Base-by-base conservation (phyloP, 352 stramenopile species). In the Globisporangium nodosum region DNA sequence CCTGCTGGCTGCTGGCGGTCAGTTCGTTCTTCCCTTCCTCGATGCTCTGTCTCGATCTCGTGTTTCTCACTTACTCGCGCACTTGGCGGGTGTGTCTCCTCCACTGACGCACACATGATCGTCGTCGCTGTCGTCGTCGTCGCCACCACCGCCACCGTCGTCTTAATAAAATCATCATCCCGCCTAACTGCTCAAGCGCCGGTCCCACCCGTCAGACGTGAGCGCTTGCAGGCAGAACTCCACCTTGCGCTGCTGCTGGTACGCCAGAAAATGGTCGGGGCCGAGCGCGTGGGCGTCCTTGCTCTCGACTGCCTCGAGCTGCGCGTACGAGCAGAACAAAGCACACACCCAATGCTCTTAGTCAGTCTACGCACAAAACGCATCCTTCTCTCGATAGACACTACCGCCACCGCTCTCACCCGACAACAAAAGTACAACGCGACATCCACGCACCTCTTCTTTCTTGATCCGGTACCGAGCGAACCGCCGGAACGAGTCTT, bases 401-500 rank as follows among this genome's bases (percentile, higher is more conserved):
- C 21, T 16, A 31, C 7, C 9, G 9, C 21, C 9, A 5, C 20
- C 21, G 15, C 13, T 51, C 16, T 43, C 49, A 54, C 1, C 16
- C 31, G 42, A 13, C 11, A 7, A 37, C 6, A 52, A 27, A 27
- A 27, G 24, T 27, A 1, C 24, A 20, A 31, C 31, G 24, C 49
- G 24, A 46, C 21, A 46, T 30, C n/a, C 40, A 54, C 60, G 42
- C 58, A 86, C 75, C 71, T 80, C 78, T 51, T 81, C 74, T 45
- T 85, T 79, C 56, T 77, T 83, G 52, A 92, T 72, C 21, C 80
- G 76, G 56, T 88, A 88, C 16, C 66, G 63, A 3, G 82, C 78
- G 64, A 83, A 86, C 20, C 72, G 72, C 18, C 82, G 76, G 61
- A 92, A 92, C 0, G 69, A 77, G 42, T 87, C 80, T 65, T 90